phyloP scores from a whole-genome alignment of 768 basidiomycete genomes.

The Hygrocybe punicea region DNA sequence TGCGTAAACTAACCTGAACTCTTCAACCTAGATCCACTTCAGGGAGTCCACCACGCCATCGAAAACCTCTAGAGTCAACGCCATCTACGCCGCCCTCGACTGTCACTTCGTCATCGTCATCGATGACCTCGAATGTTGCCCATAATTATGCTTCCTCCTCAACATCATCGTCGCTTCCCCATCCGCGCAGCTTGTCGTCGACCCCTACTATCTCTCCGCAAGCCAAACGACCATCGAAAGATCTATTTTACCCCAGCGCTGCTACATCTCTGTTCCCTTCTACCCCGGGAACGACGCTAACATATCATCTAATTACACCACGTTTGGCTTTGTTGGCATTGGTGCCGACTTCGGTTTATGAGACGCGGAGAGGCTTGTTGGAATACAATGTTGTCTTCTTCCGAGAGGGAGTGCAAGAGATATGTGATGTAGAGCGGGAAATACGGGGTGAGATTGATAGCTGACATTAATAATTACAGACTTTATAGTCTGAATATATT shows the following conservation, averaged over 20 bases:
- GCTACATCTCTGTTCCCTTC: constrained; percentile 46
- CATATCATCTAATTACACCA: constrained; percentile 77
- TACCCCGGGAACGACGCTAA: constrained; percentile 68
- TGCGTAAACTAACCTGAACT: background rate
- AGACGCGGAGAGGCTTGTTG: constrained; percentile 67
- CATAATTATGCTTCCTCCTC: background rate
- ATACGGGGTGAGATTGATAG: constrained; percentile 26
- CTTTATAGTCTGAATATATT: too few species aligned
- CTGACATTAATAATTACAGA: background rate
- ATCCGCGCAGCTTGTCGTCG: constrained; percentile 13
- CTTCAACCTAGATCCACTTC: constrained; percentile 27
- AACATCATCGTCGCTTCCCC: constrained; percentile 18
- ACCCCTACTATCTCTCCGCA: constrained; percentile 10
- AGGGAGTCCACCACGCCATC: constrained; percentile 28
- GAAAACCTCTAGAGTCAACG: constrained; percentile 19
- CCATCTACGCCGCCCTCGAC: constrained; percentile 14
- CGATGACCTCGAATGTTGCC: background rate
- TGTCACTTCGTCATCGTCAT: background rate
- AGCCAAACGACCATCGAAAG: constrained; percentile 1
- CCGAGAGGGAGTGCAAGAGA: constrained; percentile 77
- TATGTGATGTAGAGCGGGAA: constrained; percentile 72
- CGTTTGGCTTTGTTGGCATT: constrained; percentile 69
- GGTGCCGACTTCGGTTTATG: constrained; percentile 68
- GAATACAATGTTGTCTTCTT: constrained; percentile 89
- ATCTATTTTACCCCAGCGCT: constrained; percentile 10